Percentiles rank a stretch among this genome's conserved stretches.
Conservation (phyloP, 1,284 basidiomycete genomes). For the Ganoderma boninense region DNA sequence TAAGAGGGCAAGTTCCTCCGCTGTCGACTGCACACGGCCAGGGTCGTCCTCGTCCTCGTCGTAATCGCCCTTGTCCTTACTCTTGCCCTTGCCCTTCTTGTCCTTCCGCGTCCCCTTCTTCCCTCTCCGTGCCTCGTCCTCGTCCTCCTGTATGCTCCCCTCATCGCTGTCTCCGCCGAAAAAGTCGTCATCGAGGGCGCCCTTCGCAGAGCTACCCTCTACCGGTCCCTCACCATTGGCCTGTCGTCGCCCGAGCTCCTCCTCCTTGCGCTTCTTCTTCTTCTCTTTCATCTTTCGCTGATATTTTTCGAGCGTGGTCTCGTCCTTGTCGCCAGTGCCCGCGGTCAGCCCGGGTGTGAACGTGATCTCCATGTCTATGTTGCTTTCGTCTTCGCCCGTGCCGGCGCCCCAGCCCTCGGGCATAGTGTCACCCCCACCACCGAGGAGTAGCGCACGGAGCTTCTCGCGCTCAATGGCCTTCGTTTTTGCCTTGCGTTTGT, state of each 20-base stretch:
- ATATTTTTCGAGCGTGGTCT: conserved; percentile 88
- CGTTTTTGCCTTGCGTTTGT: conserved; percentile 29
- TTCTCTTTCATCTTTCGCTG: conserved; percentile 90
- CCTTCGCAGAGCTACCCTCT: conserved; percentile 37
- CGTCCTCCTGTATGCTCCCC: conserved; percentile 47
- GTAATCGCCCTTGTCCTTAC: conserved; percentile 27
- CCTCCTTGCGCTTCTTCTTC: conserved; percentile 81
- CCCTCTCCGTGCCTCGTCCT: conserved; percentile 32
- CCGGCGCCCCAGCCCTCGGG: conserved; percentile 84
- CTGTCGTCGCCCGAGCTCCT: conserved; percentile 59
- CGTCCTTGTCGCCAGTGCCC: conserved; percentile 62
- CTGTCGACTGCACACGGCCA: conserved; percentile 47
- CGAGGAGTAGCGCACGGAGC: conserved; percentile 77
- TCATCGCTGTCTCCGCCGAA: conserved; percentile 65
- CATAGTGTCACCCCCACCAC: conserved; percentile 66
- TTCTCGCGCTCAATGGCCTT: conserved; percentile 63
- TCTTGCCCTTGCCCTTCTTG: conserved; percentile 27
- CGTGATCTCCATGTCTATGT: conserved; percentile 91
- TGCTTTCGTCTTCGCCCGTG: conserved; percentile 50
- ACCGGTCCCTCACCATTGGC: conserved; percentile 54
- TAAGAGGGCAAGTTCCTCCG: conserved; percentile 74
- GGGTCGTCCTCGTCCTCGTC: conserved; percentile 23
- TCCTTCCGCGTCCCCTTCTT: conserved; percentile 31
- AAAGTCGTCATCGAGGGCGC: conserved; percentile 67
- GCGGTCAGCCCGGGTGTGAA: conserved; percentile 86